phyloP scores from a whole-genome alignment of 2,329 filamentous ascomycete species.

The Ophiostoma ips region DNA sequence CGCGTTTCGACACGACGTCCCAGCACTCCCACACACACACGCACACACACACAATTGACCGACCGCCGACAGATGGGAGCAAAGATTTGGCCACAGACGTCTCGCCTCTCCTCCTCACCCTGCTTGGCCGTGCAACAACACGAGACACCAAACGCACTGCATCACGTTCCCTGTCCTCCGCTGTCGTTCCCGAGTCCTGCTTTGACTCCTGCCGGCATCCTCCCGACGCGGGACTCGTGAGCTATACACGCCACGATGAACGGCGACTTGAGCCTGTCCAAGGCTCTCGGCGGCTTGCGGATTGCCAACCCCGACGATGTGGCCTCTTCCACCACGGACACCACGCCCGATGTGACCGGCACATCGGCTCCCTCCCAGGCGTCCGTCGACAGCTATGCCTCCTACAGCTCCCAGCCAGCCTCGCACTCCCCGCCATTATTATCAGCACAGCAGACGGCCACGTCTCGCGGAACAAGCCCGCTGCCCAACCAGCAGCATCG shows the following conservation, averaged over 20 bases:
- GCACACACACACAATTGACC: neutral
- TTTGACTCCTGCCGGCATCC: neutral
- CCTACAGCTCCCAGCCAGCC: neutral
- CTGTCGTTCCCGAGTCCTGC: neutral
- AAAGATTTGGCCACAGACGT: neutral
- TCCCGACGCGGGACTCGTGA: neutral
- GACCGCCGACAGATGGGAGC: conserved; percentile 7
- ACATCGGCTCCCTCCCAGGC: neutral
- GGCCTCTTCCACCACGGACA: conserved; percentile 5
- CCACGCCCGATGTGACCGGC: neutral
- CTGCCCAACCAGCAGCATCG: neutral
- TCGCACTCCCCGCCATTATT: conserved; percentile 2
- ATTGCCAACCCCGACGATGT: conserved; percentile 87
- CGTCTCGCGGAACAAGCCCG: conserved; percentile 11
- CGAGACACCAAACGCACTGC: neutral
- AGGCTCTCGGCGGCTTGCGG: conserved; percentile 82
- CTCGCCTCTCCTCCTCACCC: conserved; percentile 5
- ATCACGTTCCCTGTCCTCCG: neutral
- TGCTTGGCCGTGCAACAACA: neutral
- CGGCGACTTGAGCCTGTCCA: conserved; percentile 82
- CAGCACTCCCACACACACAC: neutral
- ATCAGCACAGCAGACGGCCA: conserved; percentile 1
- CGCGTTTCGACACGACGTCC: neutral
- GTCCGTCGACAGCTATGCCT: conserved; percentile 1
- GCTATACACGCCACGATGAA: conserved; percentile 47